These are phyloP conservation scores for Lyophyllum semitale DNA, from an alignment of 768 basidiomycete genomes.

Conservation along the genomic window DNA sequence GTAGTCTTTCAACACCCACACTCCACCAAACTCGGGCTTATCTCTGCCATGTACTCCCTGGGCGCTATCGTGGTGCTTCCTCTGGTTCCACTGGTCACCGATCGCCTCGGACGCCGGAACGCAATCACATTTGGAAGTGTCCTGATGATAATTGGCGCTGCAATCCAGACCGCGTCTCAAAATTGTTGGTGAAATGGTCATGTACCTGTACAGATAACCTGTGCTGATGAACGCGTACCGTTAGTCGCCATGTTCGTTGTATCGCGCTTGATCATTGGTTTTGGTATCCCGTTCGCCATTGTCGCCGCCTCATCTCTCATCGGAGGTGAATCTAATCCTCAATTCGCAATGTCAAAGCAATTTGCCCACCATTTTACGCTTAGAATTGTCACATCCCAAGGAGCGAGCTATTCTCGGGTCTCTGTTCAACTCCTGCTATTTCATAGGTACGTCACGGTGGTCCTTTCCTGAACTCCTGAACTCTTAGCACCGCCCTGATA, in stretches of 20 bases:
- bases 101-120: conserved; percentile 49
- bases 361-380: neutral
- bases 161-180: conserved; percentile 44
- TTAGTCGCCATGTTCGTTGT: conserved; percentile 62
- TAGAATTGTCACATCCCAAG: conserved; percentile 68
- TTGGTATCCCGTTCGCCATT: conserved; percentile 63
- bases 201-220: neutral
- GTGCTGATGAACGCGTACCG: neutral
- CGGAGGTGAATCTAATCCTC: conserved; percentile 35
- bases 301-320: conserved; percentile 69
- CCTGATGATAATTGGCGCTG: conserved; percentile 50
- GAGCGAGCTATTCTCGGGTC: conserved; percentile 69
- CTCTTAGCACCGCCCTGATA: neutral
- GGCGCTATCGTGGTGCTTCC: conserved; percentile 58
- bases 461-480: neutral
- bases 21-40: conserved; percentile 54
- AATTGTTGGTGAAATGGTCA: conserved; percentile 40
- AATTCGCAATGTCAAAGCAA: no score
- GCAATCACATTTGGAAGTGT: conserved; percentile 55
- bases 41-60: conserved; percentile 62
- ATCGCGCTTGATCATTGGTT: conserved; percentile 55
- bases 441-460: conserved; percentile 38
- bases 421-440: conserved; percentile 65
- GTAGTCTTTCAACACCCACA: conserved; percentile 58
- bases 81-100: conserved; percentile 51